Evolutionary conservation across 2,329 filamentous ascomycete species (phyloP).

Genomic region (Lasiodiplodia theobromae): DNA sequence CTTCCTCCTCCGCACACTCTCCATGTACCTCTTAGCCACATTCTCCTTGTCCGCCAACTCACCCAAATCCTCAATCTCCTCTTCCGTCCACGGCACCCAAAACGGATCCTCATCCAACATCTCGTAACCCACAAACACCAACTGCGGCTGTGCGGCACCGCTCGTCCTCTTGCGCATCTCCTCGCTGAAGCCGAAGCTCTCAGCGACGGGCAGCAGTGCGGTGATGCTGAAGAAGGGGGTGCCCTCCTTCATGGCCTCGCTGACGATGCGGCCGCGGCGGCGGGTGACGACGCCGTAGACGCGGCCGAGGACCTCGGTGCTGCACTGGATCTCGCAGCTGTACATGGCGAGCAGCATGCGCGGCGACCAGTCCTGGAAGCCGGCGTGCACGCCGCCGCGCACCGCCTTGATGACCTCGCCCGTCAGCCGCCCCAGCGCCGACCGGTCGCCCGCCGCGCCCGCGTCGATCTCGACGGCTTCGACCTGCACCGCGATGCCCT

Average conservation of each 20-base stretch:
- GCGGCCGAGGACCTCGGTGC: slow-evolving; percentile 90
- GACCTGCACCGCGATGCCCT: slow-evolving; percentile 89
- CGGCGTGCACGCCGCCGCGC: slow-evolving; percentile 80
- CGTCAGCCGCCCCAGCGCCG: slow-evolving; percentile 75
- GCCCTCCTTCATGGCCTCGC: slow-evolving; percentile 91
- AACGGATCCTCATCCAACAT: slow-evolving; percentile 94
- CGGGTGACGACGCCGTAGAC: slow-evolving; percentile 99
- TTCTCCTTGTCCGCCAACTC: slow-evolving; percentile 94
- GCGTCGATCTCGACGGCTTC: slow-evolving; percentile 74
- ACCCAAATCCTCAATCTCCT: slow-evolving; percentile 94
- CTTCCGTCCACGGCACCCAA: slow-evolving; percentile 96
- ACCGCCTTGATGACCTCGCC: slow-evolving; percentile 92
- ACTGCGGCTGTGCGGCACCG: slow-evolving; percentile 88
- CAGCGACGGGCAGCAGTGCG: slow-evolving; percentile 86
- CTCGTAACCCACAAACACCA: slow-evolving; percentile 93
- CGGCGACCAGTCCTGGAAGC: slow-evolving; percentile 94
- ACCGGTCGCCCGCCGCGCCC: slow-evolving; percentile 66
- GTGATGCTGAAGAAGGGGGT: slow-evolving; percentile 96
- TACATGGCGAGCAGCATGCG: slow-evolving; percentile 98
- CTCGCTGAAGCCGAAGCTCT: slow-evolving; percentile 94
- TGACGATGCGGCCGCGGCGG: slow-evolving; percentile 85
- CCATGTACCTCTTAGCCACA: slow-evolving; percentile 95
- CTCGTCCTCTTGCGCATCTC: slow-evolving; percentile 95
- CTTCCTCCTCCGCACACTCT: slow-evolving; percentile 84
- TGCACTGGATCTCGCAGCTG: slow-evolving; percentile 95